phyloP scores from a whole-genome alignment of 345 rosid species.

The Arabidopsis arenosa region DNA sequence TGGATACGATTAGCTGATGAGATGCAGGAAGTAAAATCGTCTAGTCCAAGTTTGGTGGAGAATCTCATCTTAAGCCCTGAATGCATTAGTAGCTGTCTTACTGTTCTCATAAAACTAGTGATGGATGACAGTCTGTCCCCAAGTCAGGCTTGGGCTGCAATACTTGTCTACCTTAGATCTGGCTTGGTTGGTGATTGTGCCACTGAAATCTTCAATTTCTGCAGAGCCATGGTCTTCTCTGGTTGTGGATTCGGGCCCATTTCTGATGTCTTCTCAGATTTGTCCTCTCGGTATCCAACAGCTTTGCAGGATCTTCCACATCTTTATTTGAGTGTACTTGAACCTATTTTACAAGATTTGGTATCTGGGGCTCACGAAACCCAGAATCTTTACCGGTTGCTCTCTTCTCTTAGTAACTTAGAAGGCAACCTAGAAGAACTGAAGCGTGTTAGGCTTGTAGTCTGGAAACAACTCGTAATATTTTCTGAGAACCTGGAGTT shows the following conservation, averaged over 20 bases:
- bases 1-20: constrained; percentile 81
- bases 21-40: constrained; percentile 64
- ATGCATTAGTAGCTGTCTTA: constrained; percentile 64
- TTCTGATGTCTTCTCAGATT: constrained; percentile 69
- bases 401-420: constrained; percentile 78
- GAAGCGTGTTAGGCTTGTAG: constrained; percentile 66
- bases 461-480: constrained; percentile 75
- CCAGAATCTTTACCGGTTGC: constrained; percentile 59
- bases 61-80: constrained; percentile 56
- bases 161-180: constrained; percentile 55
- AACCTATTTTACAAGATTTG: constrained; percentile 65
- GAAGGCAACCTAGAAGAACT: constrained; percentile 75
- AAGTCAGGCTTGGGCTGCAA: constrained; percentile 82
- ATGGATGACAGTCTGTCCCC: constrained; percentile 92
- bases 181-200: constrained; percentile 60
- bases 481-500: constrained; percentile 80
- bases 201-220: constrained; percentile 58
- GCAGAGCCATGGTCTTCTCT: constrained; percentile 83
- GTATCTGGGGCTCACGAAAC: constrained; percentile 53
- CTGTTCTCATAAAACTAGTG: constrained; percentile 70
- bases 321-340: constrained; percentile 67
- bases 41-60: constrained; percentile 42
- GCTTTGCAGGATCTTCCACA: constrained; percentile 57
- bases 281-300: constrained; percentile 47
- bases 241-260: constrained; percentile 81